Evolutionary conservation across 2,329 filamentous ascomycete species (phyloP).

Genomic region (Fusarium goolgardi): DNA sequence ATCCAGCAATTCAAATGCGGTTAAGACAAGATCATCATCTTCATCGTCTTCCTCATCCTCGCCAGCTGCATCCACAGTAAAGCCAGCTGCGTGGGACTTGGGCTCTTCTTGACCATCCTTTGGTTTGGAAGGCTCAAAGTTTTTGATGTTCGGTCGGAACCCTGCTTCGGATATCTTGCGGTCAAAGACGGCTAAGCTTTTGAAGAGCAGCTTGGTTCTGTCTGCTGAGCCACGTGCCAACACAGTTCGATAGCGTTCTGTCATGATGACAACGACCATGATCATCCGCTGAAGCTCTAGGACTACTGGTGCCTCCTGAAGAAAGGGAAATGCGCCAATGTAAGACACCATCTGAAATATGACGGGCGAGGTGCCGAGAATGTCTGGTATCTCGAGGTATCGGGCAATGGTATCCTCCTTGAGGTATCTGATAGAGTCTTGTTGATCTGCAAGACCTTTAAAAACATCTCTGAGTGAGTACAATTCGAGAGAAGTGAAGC

Average conservation of each 20-base stretch:
- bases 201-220: constrained; percentile 74
- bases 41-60: constrained; percentile 61
- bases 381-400: constrained; percentile 79
- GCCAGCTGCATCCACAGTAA: constrained; percentile 59
- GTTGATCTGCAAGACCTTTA: constrained; percentile 72
- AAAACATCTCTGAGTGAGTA: constrained; percentile 82
- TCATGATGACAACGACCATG: constrained; percentile 78
- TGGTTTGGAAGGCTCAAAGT: constrained; percentile 16
- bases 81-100: constrained; percentile 53
- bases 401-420: constrained; percentile 75
- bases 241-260: constrained; percentile 74
- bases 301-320: constrained; percentile 75
- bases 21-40: constrained; percentile 73
- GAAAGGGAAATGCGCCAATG: constrained; percentile 78
- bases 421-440: constrained; percentile 72
- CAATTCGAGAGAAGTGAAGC: constrained; percentile 77
- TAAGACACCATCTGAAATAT: constrained; percentile 79
- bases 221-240: constrained; percentile 68
- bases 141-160: not conserved
- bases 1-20: constrained; percentile 75
- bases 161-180: constrained; percentile 58
- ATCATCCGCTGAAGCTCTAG: constrained; percentile 76
- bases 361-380: constrained; percentile 73
- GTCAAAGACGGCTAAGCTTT: constrained; percentile 78
- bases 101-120: constrained; percentile 9